These are phyloP conservation scores for Chlorella sp. DNA, from an alignment of 139 green algal species.

Conservation along the genomic window DNA sequence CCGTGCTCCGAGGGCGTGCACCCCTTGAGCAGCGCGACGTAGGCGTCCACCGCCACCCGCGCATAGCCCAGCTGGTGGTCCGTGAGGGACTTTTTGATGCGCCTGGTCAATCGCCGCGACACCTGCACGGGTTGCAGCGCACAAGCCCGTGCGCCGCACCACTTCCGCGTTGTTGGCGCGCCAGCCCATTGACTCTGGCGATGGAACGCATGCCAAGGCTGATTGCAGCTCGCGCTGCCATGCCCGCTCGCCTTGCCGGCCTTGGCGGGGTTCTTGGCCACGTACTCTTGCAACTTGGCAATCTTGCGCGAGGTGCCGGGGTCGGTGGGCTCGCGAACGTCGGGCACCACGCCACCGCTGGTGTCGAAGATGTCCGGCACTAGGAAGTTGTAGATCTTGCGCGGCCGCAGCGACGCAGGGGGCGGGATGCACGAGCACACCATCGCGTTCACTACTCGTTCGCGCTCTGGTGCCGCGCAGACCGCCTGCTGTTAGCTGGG, in stretches of 20 bases:
- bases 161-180: too few relatives aligned
- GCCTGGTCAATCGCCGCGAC: conserved; percentile 39
- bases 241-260: conserved; percentile 37
- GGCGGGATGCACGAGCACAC: conserved; percentile 37
- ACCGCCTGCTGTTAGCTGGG: too few relatives aligned
- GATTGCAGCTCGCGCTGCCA: not conserved
- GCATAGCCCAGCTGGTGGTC: conserved; percentile 33
- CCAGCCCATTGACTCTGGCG: too few relatives aligned
- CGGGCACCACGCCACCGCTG: conserved; percentile 7
- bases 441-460: not conserved
- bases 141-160: too few relatives aligned
- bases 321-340: conserved; percentile 27
- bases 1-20: conserved; percentile 22
- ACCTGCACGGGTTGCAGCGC: conserved; percentile 20
- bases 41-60: conserved; percentile 46
- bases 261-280: conserved; percentile 40
- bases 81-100: conserved; percentile 27
- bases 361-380: conserved; percentile 42
- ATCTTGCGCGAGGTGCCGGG: conserved; percentile 34
- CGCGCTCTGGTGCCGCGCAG: too few relatives aligned
- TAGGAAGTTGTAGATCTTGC: conserved; percentile 57
- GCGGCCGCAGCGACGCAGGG: conserved; percentile 42
- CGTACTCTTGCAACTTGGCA: conserved; percentile 56
- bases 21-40: conserved; percentile 34
- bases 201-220: not conserved